Base-by-base conservation (phyloP, 2,329 filamentous ascomycete species). In the Monilinia laxa region DNA sequence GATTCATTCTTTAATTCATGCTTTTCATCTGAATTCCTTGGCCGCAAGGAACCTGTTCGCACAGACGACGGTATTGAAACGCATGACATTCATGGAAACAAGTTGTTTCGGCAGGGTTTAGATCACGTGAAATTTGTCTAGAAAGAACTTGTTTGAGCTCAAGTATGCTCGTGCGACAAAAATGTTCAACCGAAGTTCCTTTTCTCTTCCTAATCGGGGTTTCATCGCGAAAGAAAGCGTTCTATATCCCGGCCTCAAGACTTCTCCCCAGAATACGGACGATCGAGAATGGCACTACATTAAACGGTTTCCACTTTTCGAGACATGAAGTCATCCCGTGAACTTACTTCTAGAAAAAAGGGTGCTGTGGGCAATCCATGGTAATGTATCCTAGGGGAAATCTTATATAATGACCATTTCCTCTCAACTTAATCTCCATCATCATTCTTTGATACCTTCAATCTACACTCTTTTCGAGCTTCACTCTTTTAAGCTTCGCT, bases 281-380 rank as follows among this genome's bases (percentile, higher is more conserved):
- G 62, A 57, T 64, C 52, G 16, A 64, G 20, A 7, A 12, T n/a
- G 28, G 25, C 42, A 47, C 31, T 40, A 35, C 31, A 35, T n/a
- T 64, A 18, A 23, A 16, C 62, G 47, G 35, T 18, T 47, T 14
- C 38, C 12, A n/a, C 35, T 35, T 38, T 10, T 25, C 10, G 18
- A 35, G 14, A 20, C 62, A n/a, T 64, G 23, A 31, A 56, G 38
- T 47, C n/a, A 10, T 54, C 51, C 62, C 18, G 56, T 47, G 38
- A 57, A 57, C 9, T 42, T 40, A 25, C 23, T 38, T 23, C 9
- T 64, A 20, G 40, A 38, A 35, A 49, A 35, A 31, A 23, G 31
- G 7, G 25, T 14, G n/a, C 12, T n/a, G 28, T 4, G 23, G 42
- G 11, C 5, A 25, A 14, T 60, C 20, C 4, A 12, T 60, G 7